Base-by-base conservation (phyloP, 108 stramenopile species). In the Discostella pseudostelligera region DNA sequence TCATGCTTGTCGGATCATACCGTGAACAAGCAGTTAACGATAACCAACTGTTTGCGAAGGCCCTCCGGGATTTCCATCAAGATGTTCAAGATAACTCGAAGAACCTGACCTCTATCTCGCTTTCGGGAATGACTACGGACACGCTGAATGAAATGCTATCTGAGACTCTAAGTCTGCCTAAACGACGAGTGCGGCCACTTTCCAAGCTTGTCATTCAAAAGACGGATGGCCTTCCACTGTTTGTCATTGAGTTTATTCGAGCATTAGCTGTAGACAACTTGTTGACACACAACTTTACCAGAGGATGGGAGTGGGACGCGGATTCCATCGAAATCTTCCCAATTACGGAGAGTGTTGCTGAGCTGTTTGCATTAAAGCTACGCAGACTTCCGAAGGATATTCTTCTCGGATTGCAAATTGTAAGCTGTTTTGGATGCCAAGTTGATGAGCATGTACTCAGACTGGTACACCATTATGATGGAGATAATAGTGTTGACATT, bases 11-110 rank as follows among this genome's bases (percentile, higher is more conserved):
- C 16, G 80, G 80, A 8, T 36, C 63, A 0, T 79, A 72, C 51
- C 70, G 84, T 58, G 71, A 70, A 50, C 66, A 84, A 17, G 74
- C 81, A 53, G 71, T 81, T 11, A 39, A 59, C 14, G 49, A 60
- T 0, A 37, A 50, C 11, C 65, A 65, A 43, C 21, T 26, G 32
- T 39, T 70, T 32, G 37, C 62, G 11, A 25, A 65, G n/a, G 45
- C 22, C 28, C 48, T 70, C 13, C 0, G 26, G 3, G n/a, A n/a
- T n/a, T n/a, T n/a, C n/a, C n/a, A n/a, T n/a, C n/a, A 56, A 58
- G n/a, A n/a, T 68, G 10, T 9, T 47, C 37, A 14, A 9, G 29
- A 24, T 36, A 39, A 17, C 20, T 48, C 56, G 10, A 46, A 58
- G 8, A 55, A 57, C 16, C 8, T 68, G 9, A 68, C 67, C 24